phyloP scores from a whole-genome alignment of 1,284 basidiomycete species.

The Porogramme epimiltina region DNA sequence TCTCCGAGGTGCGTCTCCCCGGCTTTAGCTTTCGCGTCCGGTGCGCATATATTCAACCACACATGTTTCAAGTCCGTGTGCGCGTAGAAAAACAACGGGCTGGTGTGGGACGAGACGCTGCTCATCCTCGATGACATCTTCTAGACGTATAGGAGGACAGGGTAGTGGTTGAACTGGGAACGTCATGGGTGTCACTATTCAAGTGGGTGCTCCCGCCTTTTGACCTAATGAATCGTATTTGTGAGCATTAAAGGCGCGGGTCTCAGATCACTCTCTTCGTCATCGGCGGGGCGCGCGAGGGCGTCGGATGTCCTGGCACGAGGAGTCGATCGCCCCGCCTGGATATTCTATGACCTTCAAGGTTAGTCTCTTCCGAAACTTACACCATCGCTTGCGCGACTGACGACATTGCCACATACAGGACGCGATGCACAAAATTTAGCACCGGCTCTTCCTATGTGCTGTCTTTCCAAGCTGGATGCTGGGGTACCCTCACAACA shows the following conservation, averaged over 20 bases:
- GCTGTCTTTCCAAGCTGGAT: conserved; percentile 48
- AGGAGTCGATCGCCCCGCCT: conserved; percentile 40
- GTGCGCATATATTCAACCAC: too few relatives aligned
- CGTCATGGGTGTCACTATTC: conserved; percentile 44
- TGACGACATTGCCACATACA: conserved; percentile 3
- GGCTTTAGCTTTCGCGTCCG: too few relatives aligned
- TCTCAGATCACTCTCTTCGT: conserved; percentile 56
- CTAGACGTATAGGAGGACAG: conserved; percentile 36
- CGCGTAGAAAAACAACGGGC: conserved; percentile 45
- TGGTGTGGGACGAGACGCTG: conserved; percentile 61
- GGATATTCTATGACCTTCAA: conserved; percentile 60
- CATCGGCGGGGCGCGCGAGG: conserved; percentile 61
- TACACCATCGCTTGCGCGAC: not conserved
- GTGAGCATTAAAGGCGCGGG: too few relatives aligned
- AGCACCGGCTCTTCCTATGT: conserved; percentile 44
- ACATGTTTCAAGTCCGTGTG: too few relatives aligned
- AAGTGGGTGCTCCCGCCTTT: too few relatives aligned
- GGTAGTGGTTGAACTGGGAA: conserved; percentile 34
- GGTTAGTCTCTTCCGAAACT: conserved; percentile 15
- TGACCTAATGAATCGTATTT: not conserved
- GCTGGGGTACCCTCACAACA: conserved; percentile 37
- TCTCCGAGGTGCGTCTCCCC: conserved; percentile 39
- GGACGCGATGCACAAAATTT: conserved; percentile 50
- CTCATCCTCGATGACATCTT: conserved; percentile 39
- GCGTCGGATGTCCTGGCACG: conserved; percentile 50